Evolutionary conservation across 176 grass and related monocot genomes (phyloP).

Genomic region (Metroxylon sagu): DNA sequence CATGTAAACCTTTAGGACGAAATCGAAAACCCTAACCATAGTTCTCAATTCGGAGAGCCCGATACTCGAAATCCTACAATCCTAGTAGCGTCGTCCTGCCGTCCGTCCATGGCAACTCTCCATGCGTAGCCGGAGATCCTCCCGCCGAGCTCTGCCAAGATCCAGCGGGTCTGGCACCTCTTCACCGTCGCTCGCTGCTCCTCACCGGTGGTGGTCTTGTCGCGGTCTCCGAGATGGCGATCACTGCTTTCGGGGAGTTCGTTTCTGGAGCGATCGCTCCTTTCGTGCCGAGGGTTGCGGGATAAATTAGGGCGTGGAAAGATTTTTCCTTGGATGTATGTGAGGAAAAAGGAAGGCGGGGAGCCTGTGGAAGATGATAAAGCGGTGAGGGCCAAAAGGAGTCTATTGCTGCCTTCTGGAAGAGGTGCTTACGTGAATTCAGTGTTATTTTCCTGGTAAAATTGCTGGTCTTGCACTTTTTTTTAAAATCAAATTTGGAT

Average conservation of each 20-base stretch:
- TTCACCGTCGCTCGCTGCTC: slow-evolving; percentile 20
- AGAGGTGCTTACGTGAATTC: slow-evolving; percentile 30
- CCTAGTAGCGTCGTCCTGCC: slow-evolving; percentile 14
- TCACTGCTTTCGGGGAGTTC: slow-evolving; percentile 25
- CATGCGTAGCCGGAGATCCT: slow-evolving; percentile 8
- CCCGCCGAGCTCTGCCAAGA: slow-evolving; percentile 23
- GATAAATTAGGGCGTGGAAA: slow-evolving; percentile 3
- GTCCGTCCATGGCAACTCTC: background rate
- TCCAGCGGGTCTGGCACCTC: background rate
- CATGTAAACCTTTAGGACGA: too few species aligned
- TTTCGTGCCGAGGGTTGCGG: slow-evolving; percentile 8
- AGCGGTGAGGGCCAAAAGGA: slow-evolving; percentile 25
- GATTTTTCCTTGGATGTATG: slow-evolving; percentile 22
- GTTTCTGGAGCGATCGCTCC: slow-evolving; percentile 9
- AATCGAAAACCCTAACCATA: slow-evolving; percentile 1
- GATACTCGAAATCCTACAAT: slow-evolving; percentile 12
- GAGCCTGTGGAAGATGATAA: slow-evolving; percentile 13
- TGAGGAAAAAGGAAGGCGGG: slow-evolving; percentile 54
- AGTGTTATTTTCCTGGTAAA: background rate
- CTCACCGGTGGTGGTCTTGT: slow-evolving; percentile 27
- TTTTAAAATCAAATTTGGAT: slow-evolving; percentile 8
- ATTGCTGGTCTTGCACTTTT: background rate
- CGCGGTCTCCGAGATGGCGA: slow-evolving; percentile 27
- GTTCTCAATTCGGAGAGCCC: slow-evolving; percentile 6
- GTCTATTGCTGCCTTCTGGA: slow-evolving; percentile 25